Conservation (phyloP, 2,329 filamentous ascomycete species). For the Xylariaceae sp. region DNA sequence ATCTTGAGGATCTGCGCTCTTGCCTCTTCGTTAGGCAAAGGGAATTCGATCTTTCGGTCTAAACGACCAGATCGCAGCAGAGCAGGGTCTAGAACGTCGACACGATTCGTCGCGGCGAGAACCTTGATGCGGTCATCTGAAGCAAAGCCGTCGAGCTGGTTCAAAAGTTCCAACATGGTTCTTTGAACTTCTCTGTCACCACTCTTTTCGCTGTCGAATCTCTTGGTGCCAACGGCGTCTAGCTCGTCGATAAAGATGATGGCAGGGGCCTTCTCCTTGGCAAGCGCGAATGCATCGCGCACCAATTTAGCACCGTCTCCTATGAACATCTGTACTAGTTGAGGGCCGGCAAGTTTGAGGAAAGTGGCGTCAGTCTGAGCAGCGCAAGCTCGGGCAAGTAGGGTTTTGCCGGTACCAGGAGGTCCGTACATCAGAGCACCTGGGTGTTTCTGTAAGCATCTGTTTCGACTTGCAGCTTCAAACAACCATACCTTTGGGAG, state of each 20-base stretch:
- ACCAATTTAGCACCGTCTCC: slow-evolving; percentile 97
- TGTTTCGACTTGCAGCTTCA: slow-evolving; percentile 2
- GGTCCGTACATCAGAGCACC: slow-evolving; percentile 98
- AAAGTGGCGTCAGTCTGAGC: slow-evolving; percentile 98
- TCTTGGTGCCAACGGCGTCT: slow-evolving; percentile 97
- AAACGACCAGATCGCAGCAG: slow-evolving; percentile 87
- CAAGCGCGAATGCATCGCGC: slow-evolving; percentile 92
- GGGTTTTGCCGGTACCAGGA: slow-evolving; percentile 84
- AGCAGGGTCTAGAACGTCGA: slow-evolving; percentile 90
- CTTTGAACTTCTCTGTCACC: slow-evolving; percentile 97
- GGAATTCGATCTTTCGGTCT: slow-evolving; percentile 97
- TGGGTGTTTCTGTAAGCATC: slow-evolving; percentile 31
- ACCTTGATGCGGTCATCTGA: slow-evolving; percentile 97
- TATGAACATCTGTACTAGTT: slow-evolving; percentile 99
- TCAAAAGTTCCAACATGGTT: slow-evolving; percentile 97
- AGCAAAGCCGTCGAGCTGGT: slow-evolving; percentile 96
- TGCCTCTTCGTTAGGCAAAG: slow-evolving; percentile 94
- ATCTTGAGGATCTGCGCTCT: slow-evolving; percentile 96
- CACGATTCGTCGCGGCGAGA: slow-evolving; percentile 87
- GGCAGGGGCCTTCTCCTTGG: slow-evolving; percentile 96
- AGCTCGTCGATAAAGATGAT: slow-evolving; percentile 99
- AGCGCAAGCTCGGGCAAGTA: slow-evolving; percentile 90
- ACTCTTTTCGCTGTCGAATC: slow-evolving; percentile 97
- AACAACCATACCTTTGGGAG: slow-evolving; percentile 75
- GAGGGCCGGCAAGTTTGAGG: slow-evolving; percentile 94